A percentile compares a stretch with the other conserved stretches of the same genome.
Conservation (phyloP, 257 asterid genomes). For the Oldenlandia corymbosa region DNA sequence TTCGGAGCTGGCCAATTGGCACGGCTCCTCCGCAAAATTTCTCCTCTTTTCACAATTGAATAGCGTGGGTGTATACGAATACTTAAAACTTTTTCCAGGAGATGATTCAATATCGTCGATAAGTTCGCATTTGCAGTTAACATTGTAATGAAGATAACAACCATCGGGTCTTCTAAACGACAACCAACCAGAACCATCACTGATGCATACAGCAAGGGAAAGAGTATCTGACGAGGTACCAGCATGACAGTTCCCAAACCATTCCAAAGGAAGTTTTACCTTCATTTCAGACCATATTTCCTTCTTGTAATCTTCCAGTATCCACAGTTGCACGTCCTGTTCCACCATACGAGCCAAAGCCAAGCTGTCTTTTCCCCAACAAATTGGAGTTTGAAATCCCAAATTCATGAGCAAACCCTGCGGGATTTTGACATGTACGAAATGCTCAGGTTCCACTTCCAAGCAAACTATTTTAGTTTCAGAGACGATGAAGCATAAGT, state of each 20-base stretch:
- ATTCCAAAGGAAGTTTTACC: conserved; percentile 18
- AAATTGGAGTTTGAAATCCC: not conserved
- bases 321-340: conserved; percentile 13
- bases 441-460: conserved; percentile 24
- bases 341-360: conserved; percentile 9
- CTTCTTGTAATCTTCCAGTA: conserved; percentile 23
- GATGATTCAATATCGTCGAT: not conserved
- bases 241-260: not conserved
- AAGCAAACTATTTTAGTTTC: not conserved
- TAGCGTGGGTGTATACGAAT: too few species aligned
- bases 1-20: too few species aligned
- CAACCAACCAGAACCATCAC: too few species aligned
- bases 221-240: not conserved
- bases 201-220: not conserved
- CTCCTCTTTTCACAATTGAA: too few species aligned
- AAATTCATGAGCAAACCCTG: not conserved
- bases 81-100: not conserved
- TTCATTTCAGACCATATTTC: conserved; percentile 16
- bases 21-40: too few species aligned
- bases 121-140: not conserved
- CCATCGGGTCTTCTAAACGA: not conserved
- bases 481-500: too few species aligned
- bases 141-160: not conserved
- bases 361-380: conserved; percentile 29
- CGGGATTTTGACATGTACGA: conserved; percentile 1